phyloP scores from a whole-genome alignment of 2,329 filamentous ascomycete genomes.

The Biscogniauxia marginata region DNA sequence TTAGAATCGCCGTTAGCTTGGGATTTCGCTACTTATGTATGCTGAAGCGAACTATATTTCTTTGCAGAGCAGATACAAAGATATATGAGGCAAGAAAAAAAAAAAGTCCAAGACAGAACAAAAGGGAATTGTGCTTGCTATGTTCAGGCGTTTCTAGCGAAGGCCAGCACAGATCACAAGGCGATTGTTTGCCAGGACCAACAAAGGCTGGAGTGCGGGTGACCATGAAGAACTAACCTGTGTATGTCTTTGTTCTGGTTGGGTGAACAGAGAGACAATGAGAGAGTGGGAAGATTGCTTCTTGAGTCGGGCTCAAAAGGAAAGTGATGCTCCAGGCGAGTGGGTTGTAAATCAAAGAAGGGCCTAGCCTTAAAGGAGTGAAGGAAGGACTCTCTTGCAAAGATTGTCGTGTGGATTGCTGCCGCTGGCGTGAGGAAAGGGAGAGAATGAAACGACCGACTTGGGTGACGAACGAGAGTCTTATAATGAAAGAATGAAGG shows the following conservation, averaged over 20 bases:
- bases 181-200: slow-evolving; percentile 11
- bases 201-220: slow-evolving; percentile 2
- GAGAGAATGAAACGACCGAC: slow-evolving; percentile 36
- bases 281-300: slow-evolving; percentile 27
- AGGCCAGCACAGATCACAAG: slow-evolving; percentile 7
- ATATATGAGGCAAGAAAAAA: not conserved
- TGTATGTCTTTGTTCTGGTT: slow-evolving; percentile 23
- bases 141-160: not conserved
- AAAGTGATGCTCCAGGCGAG: slow-evolving; percentile 44
- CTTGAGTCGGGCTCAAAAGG: slow-evolving; percentile 32
- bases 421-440: slow-evolving; percentile 28
- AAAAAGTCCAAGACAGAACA: slow-evolving; percentile 1
- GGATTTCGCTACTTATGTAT: slow-evolving; percentile 4
- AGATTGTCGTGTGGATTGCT: slow-evolving; percentile 30
- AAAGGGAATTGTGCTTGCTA: not conserved
- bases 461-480: slow-evolving; percentile 27
- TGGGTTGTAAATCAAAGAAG: slow-evolving; percentile 30
- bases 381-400: slow-evolving; percentile 32
- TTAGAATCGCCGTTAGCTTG: slow-evolving; percentile 4
- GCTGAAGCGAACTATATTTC: not conserved
- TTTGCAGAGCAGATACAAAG: slow-evolving; percentile 8
- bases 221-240: slow-evolving; percentile 23
- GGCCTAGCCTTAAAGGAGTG: slow-evolving; percentile 39
- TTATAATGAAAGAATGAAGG: slow-evolving; percentile 29
- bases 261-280: slow-evolving; percentile 16